phyloP scores from a whole-genome alignment of 345 rosid species.

The Abelmoschus esculentus region DNA sequence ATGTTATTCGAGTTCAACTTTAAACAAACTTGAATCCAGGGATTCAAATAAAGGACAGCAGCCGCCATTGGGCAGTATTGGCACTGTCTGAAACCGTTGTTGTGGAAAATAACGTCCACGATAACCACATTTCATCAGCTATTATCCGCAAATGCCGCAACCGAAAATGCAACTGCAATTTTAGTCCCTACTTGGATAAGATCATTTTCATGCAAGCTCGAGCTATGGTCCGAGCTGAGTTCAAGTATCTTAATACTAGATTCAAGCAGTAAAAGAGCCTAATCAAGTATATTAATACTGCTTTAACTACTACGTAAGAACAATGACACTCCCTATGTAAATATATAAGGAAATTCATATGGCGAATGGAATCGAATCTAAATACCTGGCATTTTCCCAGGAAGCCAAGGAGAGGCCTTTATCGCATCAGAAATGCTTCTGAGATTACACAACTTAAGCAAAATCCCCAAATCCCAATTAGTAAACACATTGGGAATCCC shows the following conservation, averaged over 20 bases:
- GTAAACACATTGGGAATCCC: constrained; percentile 54
- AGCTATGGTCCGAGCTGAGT: background rate
- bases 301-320: background rate
- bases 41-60: no score
- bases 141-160: no score
- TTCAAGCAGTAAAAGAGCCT: background rate
- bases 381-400: constrained; percentile 46
- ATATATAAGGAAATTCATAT: background rate
- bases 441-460: constrained; percentile 36
- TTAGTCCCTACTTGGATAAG: no score
- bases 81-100: no score
- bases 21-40: no score
- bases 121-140: no score
- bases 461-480: constrained; percentile 45
- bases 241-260: background rate
- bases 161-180: no score
- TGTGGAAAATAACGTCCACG: no score
- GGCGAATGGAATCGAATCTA: background rate
- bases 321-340: background rate
- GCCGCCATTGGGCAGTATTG: no score
- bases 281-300: background rate
- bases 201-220: background rate
- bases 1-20: no score
- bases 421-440: constrained; percentile 35
- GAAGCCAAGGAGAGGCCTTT: constrained; percentile 37